phyloP scores from a whole-genome alignment of 2,329 filamentous ascomycete species.

The Diplodia scrobiculata region DNA sequence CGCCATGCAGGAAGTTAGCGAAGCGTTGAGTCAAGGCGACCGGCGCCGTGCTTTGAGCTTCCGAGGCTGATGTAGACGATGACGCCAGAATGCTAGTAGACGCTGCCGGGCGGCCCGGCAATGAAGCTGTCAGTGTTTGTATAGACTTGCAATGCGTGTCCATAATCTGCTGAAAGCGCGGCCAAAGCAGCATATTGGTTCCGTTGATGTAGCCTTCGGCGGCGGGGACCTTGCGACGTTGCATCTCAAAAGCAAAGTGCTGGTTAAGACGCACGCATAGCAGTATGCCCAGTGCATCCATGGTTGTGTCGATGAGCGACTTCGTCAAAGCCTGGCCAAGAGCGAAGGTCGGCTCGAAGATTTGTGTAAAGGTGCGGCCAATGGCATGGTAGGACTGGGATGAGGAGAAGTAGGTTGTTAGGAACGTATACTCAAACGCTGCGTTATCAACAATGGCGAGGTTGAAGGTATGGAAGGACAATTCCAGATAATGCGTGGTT shows the following conservation, averaged over 20 bases:
- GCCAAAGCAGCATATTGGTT: constrained; percentile 95
- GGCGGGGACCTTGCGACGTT: constrained; percentile 84
- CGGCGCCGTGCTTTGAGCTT: constrained; percentile 74
- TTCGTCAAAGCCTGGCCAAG: constrained; percentile 78
- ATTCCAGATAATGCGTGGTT: constrained; percentile 80
- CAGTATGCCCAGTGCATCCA: constrained; percentile 82
- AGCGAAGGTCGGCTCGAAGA: constrained; percentile 88
- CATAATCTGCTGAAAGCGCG: constrained; percentile 90
- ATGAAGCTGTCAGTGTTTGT: constrained; percentile 57
- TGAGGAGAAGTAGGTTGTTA: constrained; percentile 85
- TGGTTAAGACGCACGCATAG: constrained; percentile 94
- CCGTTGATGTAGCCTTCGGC: constrained; percentile 91
- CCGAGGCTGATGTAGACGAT: constrained; percentile 52
- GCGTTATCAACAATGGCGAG: constrained; percentile 91
- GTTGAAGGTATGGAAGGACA: constrained; percentile 92
- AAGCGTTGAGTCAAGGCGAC: constrained; percentile 95
- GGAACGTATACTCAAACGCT: constrained; percentile 90
- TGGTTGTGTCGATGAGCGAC: constrained; percentile 71
- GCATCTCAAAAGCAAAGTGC: constrained; percentile 89
- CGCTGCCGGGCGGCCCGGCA: constrained; percentile 43
- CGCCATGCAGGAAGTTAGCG: constrained; percentile 84
- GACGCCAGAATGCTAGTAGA: constrained; percentile 45
- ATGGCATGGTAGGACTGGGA: constrained; percentile 74
- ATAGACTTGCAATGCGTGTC: constrained; percentile 89
- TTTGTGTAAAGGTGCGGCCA: constrained; percentile 79